Percentiles rank a stretch among this genome's conserved stretches.
phyloP scores from a whole-genome alignment of 495 filamentous ascomycete species.

The Aspergillus mulundensis region DNA sequence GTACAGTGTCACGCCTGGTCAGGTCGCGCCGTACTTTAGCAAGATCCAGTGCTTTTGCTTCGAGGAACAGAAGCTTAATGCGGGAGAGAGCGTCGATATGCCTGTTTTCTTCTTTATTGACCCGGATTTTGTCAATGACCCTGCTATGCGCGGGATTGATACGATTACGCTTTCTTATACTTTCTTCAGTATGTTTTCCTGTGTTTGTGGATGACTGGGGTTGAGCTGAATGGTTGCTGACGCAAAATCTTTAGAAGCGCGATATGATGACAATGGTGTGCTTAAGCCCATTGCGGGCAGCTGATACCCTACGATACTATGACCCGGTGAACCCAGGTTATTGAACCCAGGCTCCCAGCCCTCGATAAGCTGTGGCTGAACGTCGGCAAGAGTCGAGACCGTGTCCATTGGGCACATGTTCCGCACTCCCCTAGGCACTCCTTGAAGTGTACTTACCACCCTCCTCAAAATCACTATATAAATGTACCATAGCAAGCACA shows the following conservation, averaged over 20 bases:
- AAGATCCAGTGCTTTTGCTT: conserved; percentile 99
- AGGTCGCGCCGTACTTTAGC: conserved; percentile 96
- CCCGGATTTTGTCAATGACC: conserved; percentile 87
- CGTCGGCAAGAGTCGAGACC: not conserved
- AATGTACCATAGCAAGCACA: conserved; percentile 6
- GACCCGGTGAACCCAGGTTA: not conserved
- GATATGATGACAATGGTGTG: conserved; percentile 80
- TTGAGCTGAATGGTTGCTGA: conserved; percentile 10
- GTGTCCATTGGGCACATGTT: not conserved
- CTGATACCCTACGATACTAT: conserved; percentile 1
- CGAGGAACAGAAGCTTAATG: conserved; percentile 91
- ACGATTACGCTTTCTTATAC: conserved; percentile 95
- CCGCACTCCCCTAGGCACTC: not conserved
- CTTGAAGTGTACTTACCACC: not conserved
- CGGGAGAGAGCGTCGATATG: conserved; percentile 98
- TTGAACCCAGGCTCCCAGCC: not conserved
- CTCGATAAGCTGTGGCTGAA: not conserved
- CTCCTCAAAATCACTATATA: conserved; percentile 3
- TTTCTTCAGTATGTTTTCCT: conserved; percentile 79
- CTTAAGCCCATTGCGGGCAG: conserved; percentile 37
- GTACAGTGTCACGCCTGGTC: conserved; percentile 92
- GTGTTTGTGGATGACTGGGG: too few species aligned
- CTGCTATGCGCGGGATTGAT: conserved; percentile 89
- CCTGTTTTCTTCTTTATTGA: conserved; percentile 99
- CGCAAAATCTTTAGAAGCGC: conserved; percentile 66